Evolutionary conservation across 1,284 basidiomycete genomes (phyloP).

Genomic region (Takashimella koratensis): DNA sequence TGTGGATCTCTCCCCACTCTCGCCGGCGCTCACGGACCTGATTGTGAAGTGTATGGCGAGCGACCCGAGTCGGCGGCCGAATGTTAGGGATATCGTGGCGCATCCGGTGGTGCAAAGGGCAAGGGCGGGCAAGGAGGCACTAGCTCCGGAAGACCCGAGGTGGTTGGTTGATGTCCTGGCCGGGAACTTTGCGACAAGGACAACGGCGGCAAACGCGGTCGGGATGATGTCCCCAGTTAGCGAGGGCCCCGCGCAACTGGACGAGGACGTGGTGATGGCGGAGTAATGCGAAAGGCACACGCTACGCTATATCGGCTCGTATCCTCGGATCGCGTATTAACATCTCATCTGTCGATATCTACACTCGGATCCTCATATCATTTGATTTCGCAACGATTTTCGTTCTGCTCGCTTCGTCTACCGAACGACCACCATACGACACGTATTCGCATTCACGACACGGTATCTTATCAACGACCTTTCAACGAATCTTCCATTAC

Average conservation of each 20-base stretch:
- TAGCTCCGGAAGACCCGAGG: slow-evolving; percentile 42
- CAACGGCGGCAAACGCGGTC: neutral
- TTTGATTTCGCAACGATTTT: no score
- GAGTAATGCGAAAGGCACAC: neutral
- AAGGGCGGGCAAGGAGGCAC: slow-evolving; percentile 50
- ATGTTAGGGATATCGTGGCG: slow-evolving; percentile 58
- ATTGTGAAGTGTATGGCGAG: slow-evolving; percentile 75
- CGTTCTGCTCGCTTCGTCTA: no score
- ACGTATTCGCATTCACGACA: no score
- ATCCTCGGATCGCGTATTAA: no score
- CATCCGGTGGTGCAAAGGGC: slow-evolving; percentile 69
- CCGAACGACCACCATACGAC: no score
- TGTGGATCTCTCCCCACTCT: slow-evolving; percentile 69
- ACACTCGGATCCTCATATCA: no score
- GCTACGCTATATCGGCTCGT: no score
- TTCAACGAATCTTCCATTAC: no score
- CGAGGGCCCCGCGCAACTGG: neutral
- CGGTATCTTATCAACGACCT: no score
- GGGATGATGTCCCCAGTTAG: neutral
- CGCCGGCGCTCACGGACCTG: slow-evolving; percentile 65
- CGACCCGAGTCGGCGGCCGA: slow-evolving; percentile 61
- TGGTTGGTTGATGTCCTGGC: slow-evolving; percentile 43
- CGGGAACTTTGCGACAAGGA: slow-evolving; percentile 11
- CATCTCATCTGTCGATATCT: no score
- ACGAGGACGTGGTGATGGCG: neutral